Percentiles rank a stretch among this genome's conserved stretches.
These are phyloP conservation scores for Climacium dendroides DNA, from an alignment of 225 moss, liverwort and hornwort genomes.

Conservation along the genomic window DNA sequence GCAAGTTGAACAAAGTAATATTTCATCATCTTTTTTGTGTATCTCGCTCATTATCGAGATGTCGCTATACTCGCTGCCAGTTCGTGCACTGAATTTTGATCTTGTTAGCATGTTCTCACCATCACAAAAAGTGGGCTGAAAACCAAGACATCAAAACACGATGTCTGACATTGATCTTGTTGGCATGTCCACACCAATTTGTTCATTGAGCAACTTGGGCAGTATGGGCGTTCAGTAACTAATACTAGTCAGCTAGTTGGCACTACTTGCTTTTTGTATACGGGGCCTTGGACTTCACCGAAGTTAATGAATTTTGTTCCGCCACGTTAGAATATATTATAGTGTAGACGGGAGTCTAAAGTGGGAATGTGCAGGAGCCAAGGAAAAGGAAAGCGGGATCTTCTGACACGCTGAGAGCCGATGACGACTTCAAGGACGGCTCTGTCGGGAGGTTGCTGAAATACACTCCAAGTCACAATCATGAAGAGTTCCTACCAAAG, in stretches of 20 bases:
- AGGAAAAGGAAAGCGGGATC: slow-evolving; percentile 42
- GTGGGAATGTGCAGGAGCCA: slow-evolving; percentile 27
- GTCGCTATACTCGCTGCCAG: not conserved
- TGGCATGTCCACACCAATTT: not conserved
- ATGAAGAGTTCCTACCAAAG: slow-evolving; percentile 18
- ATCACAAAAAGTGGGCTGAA: not conserved
- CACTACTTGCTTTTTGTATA: not conserved
- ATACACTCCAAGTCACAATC: slow-evolving; percentile 3
- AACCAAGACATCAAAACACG: not conserved
- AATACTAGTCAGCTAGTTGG: not conserved
- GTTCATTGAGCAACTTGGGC: not conserved
- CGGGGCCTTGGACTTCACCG: not conserved
- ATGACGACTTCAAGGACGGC: slow-evolving; percentile 24
- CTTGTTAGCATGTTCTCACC: not conserved
- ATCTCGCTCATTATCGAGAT: not conserved
- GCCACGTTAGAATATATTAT: not conserved
- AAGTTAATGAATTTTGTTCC: not conserved
- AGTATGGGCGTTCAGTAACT: not conserved
- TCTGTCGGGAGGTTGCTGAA: slow-evolving; percentile 12
- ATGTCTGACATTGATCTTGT: not conserved
- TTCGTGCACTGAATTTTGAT: not conserved
- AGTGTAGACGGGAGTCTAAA: not conserved
- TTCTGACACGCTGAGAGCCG: slow-evolving; percentile 18
- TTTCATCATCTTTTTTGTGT: not conserved
- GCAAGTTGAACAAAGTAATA: slow-evolving; percentile 61